Evolutionary conservation across 768 basidiomycete genomes (phyloP).

Genomic region (Suillus americanus): DNA sequence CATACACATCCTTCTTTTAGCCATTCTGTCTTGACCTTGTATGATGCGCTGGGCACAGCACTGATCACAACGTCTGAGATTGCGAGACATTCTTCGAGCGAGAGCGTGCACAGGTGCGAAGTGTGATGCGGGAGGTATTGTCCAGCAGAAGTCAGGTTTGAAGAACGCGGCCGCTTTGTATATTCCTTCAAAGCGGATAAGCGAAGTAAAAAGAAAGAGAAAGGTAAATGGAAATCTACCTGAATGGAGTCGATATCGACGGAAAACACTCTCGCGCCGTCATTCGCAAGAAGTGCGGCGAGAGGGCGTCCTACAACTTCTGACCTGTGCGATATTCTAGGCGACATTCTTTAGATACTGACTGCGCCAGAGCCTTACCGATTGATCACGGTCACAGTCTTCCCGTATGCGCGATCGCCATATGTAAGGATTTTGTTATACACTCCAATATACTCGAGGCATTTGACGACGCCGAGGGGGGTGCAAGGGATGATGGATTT

Average conservation of each 20-base stretch:
- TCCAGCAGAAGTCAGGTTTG: slow-evolving; percentile 35
- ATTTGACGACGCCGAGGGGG: slow-evolving; percentile 95
- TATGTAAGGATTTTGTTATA: slow-evolving; percentile 93
- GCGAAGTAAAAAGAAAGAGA: neutral
- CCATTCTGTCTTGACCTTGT: slow-evolving; percentile 87
- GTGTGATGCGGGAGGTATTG: slow-evolving; percentile 85
- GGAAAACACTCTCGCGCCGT: slow-evolving; percentile 93
- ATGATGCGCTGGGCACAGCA: slow-evolving; percentile 81
- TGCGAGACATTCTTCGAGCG: slow-evolving; percentile 77
- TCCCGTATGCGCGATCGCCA: slow-evolving; percentile 93
- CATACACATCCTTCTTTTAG: slow-evolving; percentile 94
- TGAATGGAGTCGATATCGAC: slow-evolving; percentile 95
- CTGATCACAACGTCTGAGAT: slow-evolving; percentile 92
- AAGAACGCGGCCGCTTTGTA: slow-evolving; percentile 76
- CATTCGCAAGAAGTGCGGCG: slow-evolving; percentile 94
- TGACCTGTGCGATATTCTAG: slow-evolving; percentile 50
- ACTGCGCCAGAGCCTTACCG: slow-evolving; percentile 45
- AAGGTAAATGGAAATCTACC: slow-evolving; percentile 32
- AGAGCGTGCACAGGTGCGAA: slow-evolving; percentile 64
- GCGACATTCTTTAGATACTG: neutral
- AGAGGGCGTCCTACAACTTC: slow-evolving; percentile 97
- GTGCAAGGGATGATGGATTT: slow-evolving; percentile 98
- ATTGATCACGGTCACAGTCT: slow-evolving; percentile 92
- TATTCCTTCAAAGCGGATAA: slow-evolving; percentile 60
- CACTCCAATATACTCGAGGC: slow-evolving; percentile 85